Evolutionary conservation across 768 basidiomycete species (phyloP), one percentile per base, ranked within the genome.

Genomic region (Pleurotus ostreatus): DNA sequence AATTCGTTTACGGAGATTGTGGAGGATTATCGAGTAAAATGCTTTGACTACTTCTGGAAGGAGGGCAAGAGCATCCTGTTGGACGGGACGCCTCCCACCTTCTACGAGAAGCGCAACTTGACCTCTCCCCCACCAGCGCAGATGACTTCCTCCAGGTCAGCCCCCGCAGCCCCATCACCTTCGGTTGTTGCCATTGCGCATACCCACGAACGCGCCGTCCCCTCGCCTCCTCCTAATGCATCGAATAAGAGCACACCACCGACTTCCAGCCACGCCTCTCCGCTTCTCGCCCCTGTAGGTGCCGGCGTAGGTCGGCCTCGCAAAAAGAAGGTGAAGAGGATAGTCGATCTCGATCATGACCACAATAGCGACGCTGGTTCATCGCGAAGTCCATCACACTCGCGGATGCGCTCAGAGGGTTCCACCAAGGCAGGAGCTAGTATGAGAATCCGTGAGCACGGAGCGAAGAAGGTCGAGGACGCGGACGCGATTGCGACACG

Each of bases 31-130:
- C 80, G 94, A 15, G 68, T 89, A 34, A 76, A 82, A 20, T 90
- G 94, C 68, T 95, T 95, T 65, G 83, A 88, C 57, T 81, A 82
- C 64, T 98, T 98, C 67, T 84, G 79, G 71, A 84, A 84, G 63
- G 95, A 97, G 72, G 85, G 86, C n/a, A 91, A 86, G 71, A 72
- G 71, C 7, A 78, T 96, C 20, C 70, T 74, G n/a, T 69, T 98
- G 37, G 94, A 98, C 64, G 92, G 92, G 3, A 72, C 79, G 5
- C 68, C 68, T 8, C 87, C 92, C 4, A 80, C 83, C 43, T 84
- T 85, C 65, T 84, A 86, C 66, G 92, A 94, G 74, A 82, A 78
- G 65, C 76, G 81, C 52, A 80, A 75, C 61, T 73, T 90, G 49
- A 73, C 75, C 5, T 67, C 74, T 4, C 68, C 76, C 22, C 76